A percentile compares a stretch with the other conserved stretches of the same genome.
phyloP scores from a whole-genome alignment of 1,139 yeast species.

The Saccharomyces hybrid region DNA sequence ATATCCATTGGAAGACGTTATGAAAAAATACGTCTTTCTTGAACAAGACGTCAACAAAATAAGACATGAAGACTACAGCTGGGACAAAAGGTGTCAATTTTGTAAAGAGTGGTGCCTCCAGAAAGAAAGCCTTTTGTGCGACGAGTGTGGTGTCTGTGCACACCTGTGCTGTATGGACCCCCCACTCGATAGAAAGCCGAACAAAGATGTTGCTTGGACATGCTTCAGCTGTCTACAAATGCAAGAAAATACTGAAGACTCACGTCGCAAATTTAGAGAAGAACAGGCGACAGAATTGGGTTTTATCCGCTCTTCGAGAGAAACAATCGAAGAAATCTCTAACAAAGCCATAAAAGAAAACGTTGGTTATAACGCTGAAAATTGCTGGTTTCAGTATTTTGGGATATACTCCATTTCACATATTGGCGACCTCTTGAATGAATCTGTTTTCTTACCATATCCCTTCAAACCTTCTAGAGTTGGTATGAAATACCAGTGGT shows the following conservation, averaged over 20 bases:
- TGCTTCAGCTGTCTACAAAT: constrained; percentile 68
- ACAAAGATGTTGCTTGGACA: constrained; percentile 89
- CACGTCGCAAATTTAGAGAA: constrained; percentile 10
- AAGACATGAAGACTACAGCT: constrained; percentile 19
- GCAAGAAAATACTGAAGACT: constrained; percentile 19
- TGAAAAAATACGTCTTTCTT: constrained; percentile 20
- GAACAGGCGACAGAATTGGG: constrained; percentile 6
- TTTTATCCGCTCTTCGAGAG: background rate
- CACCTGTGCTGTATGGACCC: constrained; percentile 87
- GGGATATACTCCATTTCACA: constrained; percentile 23
- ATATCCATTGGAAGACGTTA: constrained; percentile 23
- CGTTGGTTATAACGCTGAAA: constrained; percentile 12
- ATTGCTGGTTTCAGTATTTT: constrained; percentile 28
- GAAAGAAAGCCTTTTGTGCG: constrained; percentile 72
- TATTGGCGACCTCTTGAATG: constrained; percentile 18
- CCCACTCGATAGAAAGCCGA: constrained; percentile 70
- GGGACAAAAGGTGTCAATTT: constrained; percentile 48
- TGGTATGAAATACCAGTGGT: constrained; percentile 28
- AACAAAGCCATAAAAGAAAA: constrained; percentile 6
- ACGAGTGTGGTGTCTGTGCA: constrained; percentile 60
- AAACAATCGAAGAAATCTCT: constrained; percentile 7
- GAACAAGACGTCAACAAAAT: constrained; percentile 1
- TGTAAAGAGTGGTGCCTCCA: constrained; percentile 82
- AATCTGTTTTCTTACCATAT: constrained; percentile 19
- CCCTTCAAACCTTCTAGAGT: constrained; percentile 27